phyloP scores from a whole-genome alignment of 257 asterid genomes.

The Lithospermum erythrorhizon region DNA sequence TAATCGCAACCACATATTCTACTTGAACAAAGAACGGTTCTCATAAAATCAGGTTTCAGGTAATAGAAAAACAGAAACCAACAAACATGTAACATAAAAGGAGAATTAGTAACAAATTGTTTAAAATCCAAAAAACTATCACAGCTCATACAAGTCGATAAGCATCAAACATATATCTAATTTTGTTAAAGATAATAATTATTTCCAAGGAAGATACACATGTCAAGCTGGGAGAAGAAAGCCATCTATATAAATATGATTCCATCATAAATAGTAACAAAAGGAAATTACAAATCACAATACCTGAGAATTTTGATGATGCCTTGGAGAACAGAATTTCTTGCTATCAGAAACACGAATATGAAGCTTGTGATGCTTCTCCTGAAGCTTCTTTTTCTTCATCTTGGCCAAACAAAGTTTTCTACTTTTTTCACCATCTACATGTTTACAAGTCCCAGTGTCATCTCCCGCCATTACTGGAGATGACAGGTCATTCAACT shows the following conservation, averaged over 20 bases:
- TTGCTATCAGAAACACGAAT: constrained; percentile 29
- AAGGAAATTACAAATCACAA: not conserved
- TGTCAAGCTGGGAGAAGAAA: no score
- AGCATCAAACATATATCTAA: no score
- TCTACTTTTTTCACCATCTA: constrained; percentile 29
- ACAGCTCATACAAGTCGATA: no score
- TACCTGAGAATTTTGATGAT: not conserved
- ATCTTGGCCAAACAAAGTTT: constrained; percentile 39
- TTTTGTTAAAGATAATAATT: no score
- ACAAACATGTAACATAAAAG: not conserved
- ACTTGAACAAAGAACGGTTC: no score
- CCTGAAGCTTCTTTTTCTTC: constrained; percentile 19
- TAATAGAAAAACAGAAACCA: not conserved
- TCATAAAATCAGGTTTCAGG: no score
- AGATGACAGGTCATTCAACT: constrained; percentile 28
- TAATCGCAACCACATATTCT: no score
- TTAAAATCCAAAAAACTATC: no score
- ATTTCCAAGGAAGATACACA: no score
- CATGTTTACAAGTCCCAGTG: constrained; percentile 23
- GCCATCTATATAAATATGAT: no score
- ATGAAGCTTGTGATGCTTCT: constrained; percentile 32
- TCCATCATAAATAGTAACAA: no score
- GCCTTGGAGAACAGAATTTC: constrained; percentile 22
- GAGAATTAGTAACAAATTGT: no score
- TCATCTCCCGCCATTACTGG: constrained; percentile 21